Percentiles rank a stretch among this genome's conserved stretches.
These are phyloP conservation scores for Lecanosticta acicola DNA, from an alignment of 2,329 filamentous ascomycete genomes.

Conservation along the genomic window DNA sequence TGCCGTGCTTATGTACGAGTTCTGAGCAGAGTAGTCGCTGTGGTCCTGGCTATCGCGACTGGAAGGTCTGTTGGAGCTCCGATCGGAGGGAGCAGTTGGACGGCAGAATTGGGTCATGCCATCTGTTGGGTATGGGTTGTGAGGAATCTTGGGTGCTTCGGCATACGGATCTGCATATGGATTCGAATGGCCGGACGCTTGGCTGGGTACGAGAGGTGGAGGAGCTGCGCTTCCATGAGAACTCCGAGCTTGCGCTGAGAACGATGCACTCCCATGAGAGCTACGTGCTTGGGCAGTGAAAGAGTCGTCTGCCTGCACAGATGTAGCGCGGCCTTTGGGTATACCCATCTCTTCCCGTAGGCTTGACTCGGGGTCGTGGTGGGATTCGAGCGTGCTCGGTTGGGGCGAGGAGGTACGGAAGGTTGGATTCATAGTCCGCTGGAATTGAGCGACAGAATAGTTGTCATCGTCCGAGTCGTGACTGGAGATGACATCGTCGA, in stretches of 20 bases:
- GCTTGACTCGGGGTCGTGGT: conserved; percentile 76
- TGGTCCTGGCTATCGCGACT: conserved; percentile 70
- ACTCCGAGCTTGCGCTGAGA: conserved; percentile 23
- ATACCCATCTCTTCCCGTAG: conserved; percentile 64
- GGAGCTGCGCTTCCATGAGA: conserved; percentile 27
- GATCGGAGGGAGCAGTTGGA: conserved; percentile 64
- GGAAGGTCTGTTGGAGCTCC: conserved; percentile 66
- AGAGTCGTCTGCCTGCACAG: conserved; percentile 29
- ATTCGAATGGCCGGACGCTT: conserved; percentile 20
- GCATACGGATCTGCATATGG: conserved; percentile 50
- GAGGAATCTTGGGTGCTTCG: conserved; percentile 65
- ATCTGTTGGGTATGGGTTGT: conserved; percentile 90
- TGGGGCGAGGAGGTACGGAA: conserved; percentile 95
- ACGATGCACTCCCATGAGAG: conserved; percentile 29
- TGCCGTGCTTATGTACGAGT: conserved; percentile 82
- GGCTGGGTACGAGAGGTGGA: conserved; percentile 22
- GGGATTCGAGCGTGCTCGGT: conserved; percentile 85
- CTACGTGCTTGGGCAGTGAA: conserved; percentile 25
- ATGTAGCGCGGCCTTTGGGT: conserved; percentile 34
- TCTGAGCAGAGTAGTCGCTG: conserved; percentile 85
- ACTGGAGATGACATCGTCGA: conserved; percentile 72
- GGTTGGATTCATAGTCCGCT: conserved; percentile 87
- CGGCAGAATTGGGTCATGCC: conserved; percentile 98
- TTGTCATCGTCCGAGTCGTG: conserved; percentile 71
- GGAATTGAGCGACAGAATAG: conserved; percentile 94